Conservation (phyloP, 108 stramenopile genomes). For the Pseudonitzschia pungens region DNA sequence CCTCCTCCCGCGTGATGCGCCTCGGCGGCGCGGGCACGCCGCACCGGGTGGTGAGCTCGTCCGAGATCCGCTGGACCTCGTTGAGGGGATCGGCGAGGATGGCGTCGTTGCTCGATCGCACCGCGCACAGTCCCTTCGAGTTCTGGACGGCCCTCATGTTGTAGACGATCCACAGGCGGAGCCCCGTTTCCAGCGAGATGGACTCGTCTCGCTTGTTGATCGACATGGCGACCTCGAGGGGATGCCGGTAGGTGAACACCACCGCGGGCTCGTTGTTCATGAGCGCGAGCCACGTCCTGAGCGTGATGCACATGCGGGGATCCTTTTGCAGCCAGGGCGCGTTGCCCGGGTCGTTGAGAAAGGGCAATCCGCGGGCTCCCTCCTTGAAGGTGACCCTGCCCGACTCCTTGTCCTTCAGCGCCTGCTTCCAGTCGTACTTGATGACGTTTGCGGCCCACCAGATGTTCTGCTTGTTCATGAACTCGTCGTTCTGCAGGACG, state of each 20-base stretch:
- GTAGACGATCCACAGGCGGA: constrained; percentile 88
- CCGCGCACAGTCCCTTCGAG: constrained; percentile 68
- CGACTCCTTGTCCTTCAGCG: constrained; percentile 48
- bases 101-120: constrained; percentile 74
- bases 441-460: constrained; percentile 72
- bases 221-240: constrained; percentile 90
- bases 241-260: constrained; percentile 91
- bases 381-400: constrained; percentile 53
- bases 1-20: constrained; percentile 54
- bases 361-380: constrained; percentile 54
- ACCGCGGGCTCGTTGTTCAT: constrained; percentile 80
- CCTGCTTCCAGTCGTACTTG: constrained; percentile 65
- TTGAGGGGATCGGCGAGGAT: constrained; percentile 63
- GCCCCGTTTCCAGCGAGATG: constrained; percentile 63
- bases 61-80: constrained; percentile 74
- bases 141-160: constrained; percentile 84
- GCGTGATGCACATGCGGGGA: constrained; percentile 89
- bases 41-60: constrained; percentile 73
- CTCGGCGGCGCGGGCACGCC: constrained; percentile 65
- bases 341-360: constrained; percentile 64
- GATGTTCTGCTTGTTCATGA: constrained; percentile 66
- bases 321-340: constrained; percentile 90
- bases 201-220: constrained; percentile 68
- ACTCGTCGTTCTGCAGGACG: constrained; percentile 88
- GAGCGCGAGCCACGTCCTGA: constrained; percentile 80